Evolutionary conservation across 78 protist genomes (phyloP).

Genomic region (Dictyostelium brefeldianum): DNA sequence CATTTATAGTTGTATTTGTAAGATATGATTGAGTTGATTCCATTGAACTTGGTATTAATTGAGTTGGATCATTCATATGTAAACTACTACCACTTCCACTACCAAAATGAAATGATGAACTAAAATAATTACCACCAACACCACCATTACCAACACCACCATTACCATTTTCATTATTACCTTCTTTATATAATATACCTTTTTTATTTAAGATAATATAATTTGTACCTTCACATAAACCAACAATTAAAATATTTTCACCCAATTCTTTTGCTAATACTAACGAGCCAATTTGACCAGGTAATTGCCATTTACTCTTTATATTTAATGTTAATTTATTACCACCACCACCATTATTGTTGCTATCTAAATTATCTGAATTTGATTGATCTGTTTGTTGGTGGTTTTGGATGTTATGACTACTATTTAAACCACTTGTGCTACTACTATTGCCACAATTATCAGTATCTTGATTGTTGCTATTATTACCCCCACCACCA

Average conservation of each 20-base stretch:
- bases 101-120: neutral
- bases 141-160: neutral
- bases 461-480: neutral
- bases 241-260: constrained; percentile 48
- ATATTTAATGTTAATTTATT: constrained; percentile 3
- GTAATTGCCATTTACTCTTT: constrained; percentile 75
- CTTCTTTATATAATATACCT: constrained; percentile 56
- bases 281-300: constrained; percentile 65
- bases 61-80: neutral
- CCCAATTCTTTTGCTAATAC: constrained; percentile 69
- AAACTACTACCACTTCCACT: neutral
- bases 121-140: neutral
- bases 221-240: constrained; percentile 71
- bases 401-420: neutral
- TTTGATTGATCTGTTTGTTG: neutral
- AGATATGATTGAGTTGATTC: neutral
- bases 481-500: neutral
- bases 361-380: neutral
- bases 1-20: neutral
- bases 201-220: constrained; percentile 51
- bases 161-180: neutral
- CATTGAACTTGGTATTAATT: neutral
- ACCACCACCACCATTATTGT: neutral
- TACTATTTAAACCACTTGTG: neutral
- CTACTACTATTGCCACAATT: neutral